A percentile compares a stretch with the other conserved stretches of the same genome.
Conservation (phyloP, 1,284 basidiomycete species). For the Ganoderma boninense region DNA sequence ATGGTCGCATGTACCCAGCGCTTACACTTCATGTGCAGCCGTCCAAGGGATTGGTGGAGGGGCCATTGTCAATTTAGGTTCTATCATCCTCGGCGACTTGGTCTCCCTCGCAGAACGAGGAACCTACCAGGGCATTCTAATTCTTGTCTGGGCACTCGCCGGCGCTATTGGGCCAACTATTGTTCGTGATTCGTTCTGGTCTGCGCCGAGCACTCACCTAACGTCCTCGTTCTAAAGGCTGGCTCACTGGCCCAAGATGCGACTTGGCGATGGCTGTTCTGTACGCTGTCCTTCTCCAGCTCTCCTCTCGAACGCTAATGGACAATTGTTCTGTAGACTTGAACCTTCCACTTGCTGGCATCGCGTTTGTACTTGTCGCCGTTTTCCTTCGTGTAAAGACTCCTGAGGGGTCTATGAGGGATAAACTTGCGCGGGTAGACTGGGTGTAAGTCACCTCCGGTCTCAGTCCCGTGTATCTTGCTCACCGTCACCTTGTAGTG, state of each 20-base stretch:
- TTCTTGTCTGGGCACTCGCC: constrained; percentile 45
- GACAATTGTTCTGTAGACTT: constrained; percentile 32
- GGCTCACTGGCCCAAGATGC: constrained; percentile 33
- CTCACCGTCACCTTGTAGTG: constrained; percentile 16
- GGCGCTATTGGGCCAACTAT: constrained; percentile 41
- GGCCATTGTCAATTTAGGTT: constrained; percentile 43
- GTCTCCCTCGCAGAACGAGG: constrained; percentile 48
- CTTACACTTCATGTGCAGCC: not conserved
- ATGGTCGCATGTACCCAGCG: not conserved
- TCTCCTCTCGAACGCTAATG: too few species aligned
- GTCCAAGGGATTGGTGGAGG: constrained; percentile 52
- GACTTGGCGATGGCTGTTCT: constrained; percentile 43
- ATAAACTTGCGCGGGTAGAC: constrained; percentile 37
- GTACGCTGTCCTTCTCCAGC: constrained; percentile 19
- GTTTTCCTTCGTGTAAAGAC: constrained; percentile 42
- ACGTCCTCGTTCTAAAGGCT: constrained; percentile 16
- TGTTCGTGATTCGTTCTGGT: not conserved
- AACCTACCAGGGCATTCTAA: constrained; percentile 45
- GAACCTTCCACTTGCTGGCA: constrained; percentile 47
- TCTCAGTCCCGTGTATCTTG: too few species aligned
- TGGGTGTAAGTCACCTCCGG: constrained; percentile 36
- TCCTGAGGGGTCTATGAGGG: constrained; percentile 36
- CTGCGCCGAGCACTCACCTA: not conserved
- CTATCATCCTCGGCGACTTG: constrained; percentile 48
- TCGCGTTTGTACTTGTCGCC: constrained; percentile 44